Percentiles rank a stretch among this genome's conserved stretches.
Evolutionary conservation across 768 basidiomycete genomes (phyloP).

Genomic region (Inosperma sp.): DNA sequence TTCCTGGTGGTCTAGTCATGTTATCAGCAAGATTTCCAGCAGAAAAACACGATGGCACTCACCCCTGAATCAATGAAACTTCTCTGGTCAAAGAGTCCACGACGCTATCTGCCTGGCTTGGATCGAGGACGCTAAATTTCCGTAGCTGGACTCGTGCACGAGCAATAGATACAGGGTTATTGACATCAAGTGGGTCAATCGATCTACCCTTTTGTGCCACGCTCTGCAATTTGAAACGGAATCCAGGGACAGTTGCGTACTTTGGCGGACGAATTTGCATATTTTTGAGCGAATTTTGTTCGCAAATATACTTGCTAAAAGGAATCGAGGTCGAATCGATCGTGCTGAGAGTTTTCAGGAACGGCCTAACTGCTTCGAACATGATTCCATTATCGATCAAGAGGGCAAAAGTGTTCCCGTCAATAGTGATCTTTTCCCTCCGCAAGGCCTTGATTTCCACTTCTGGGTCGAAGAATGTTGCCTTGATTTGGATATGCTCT

Average conservation of each 20-base stretch:
- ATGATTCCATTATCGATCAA: slow-evolving; percentile 60
- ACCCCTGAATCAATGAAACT: slow-evolving; percentile 72
- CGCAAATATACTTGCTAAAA: slow-evolving; percentile 47
- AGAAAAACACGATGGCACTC: background rate
- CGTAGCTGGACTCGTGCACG: slow-evolving; percentile 43
- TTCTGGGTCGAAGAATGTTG: no score
- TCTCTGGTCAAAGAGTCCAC: slow-evolving; percentile 57
- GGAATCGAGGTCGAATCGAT: slow-evolving; percentile 54
- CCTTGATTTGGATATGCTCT: no score
- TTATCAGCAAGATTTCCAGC: background rate
- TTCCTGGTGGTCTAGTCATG: slow-evolving; percentile 12
- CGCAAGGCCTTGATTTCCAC: no score
- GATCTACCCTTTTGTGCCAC: slow-evolving; percentile 41
- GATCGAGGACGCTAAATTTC: slow-evolving; percentile 51
- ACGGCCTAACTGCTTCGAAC: slow-evolving; percentile 65
- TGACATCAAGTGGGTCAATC: slow-evolving; percentile 35
- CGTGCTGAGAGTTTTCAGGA: slow-evolving; percentile 52
- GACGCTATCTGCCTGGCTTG: slow-evolving; percentile 66
- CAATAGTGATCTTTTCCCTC: slow-evolving; percentile 14
- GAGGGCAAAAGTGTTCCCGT: slow-evolving; percentile 27
- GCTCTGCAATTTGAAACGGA: slow-evolving; percentile 50
- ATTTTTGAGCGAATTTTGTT: slow-evolving; percentile 33
- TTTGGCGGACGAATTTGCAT: slow-evolving; percentile 46
- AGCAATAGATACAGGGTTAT: slow-evolving; percentile 39
- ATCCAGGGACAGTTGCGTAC: slow-evolving; percentile 51